These are phyloP conservation scores for Arthroderma sp. DNA, from an alignment of 2,329 filamentous ascomycete species.

Conservation along the genomic window DNA sequence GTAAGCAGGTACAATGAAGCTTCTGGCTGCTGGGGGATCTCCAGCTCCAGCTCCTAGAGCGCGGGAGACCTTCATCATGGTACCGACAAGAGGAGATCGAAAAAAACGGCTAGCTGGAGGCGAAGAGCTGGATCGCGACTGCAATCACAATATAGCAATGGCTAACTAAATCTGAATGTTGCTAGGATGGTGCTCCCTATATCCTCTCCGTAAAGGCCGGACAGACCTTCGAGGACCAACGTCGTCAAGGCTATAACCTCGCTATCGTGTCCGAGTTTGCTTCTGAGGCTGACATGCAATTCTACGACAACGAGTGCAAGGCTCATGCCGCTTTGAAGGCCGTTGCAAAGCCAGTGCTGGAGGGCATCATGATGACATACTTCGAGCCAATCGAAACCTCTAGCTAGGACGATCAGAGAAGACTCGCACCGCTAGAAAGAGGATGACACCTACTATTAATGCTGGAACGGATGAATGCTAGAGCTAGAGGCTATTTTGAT, in stretches of 20 bases:
- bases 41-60: no score
- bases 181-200: conserved; percentile 55
- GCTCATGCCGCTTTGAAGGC: conserved; percentile 36
- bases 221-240: conserved; percentile 37
- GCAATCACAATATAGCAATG: neutral
- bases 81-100: no score
- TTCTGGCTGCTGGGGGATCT: neutral
- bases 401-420: neutral
- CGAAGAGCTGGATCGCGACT: neutral
- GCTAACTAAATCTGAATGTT: neutral
- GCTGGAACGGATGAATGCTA: neutral
- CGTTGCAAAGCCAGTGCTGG: conserved; percentile 15
- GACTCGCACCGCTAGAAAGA: neutral
- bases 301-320: conserved; percentile 47
- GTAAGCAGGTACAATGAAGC: conserved; percentile 15
- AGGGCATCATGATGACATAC: conserved; percentile 17
- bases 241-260: conserved; percentile 50
- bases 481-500: neutral
- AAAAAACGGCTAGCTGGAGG: no score
- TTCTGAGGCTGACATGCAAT: conserved; percentile 51
- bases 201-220: conserved; percentile 46
- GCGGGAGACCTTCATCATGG: no score
- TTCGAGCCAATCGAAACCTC: conserved; percentile 15
- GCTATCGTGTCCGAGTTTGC: conserved; percentile 48
- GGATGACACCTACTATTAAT: neutral